Percentiles rank a stretch among this genome's conserved stretches.
Evolutionary conservation across 176 grass and related monocot species (phyloP).

Genomic region (Pontederia crassipes): DNA sequence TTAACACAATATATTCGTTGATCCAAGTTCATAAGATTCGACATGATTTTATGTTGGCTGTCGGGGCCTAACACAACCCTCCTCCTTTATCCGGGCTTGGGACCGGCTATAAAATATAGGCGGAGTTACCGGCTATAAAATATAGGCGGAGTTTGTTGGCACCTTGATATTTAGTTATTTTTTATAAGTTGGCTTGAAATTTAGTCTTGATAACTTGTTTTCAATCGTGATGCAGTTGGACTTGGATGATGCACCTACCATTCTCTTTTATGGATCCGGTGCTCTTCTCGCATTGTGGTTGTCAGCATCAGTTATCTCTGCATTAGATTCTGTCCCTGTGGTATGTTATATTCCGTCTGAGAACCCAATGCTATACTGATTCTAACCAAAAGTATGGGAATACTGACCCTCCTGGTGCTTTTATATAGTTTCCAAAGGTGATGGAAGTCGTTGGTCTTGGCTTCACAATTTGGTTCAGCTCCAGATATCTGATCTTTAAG

Average conservation of each 20-base stretch:
- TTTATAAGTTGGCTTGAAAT: no score
- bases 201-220: no score
- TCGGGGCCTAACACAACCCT: no score
- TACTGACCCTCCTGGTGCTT: neutral
- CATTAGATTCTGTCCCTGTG: slow-evolving; percentile 74
- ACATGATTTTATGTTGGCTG: no score
- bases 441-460: slow-evolving; percentile 85
- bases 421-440: slow-evolving; percentile 60
- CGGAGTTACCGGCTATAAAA: no score
- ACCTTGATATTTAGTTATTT: no score
- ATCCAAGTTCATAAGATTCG: no score
- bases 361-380: no score
- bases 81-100: no score
- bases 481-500: slow-evolving; percentile 83
- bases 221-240: slow-evolving; percentile 43
- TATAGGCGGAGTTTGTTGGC: no score
- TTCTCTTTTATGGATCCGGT: slow-evolving; percentile 41
- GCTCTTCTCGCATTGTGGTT: slow-evolving; percentile 43
- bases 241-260: slow-evolving; percentile 43
- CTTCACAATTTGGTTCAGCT: slow-evolving; percentile 84
- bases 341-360: slow-evolving; percentile 21
- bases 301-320: slow-evolving; percentile 48
- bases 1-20: no score
- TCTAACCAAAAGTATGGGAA: neutral
- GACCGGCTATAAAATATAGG: no score